Evolutionary conservation across 75 land plant genomes (phyloP).

Genomic region (Chamaecyparis obtusa): DNA sequence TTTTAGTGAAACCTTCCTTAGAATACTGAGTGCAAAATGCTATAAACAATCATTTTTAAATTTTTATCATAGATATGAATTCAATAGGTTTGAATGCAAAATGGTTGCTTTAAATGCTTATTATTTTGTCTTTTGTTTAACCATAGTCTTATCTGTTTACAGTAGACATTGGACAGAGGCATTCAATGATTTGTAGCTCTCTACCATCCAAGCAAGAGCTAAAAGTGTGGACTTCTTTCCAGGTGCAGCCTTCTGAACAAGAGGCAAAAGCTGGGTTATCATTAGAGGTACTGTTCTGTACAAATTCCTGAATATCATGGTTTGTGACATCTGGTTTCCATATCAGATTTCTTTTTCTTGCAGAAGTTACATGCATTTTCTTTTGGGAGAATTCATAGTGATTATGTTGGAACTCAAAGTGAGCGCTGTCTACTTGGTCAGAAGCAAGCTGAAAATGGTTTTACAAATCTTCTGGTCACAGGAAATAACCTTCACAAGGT

Average conservation of each 20-base stretch:
- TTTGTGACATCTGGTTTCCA: not conserved
- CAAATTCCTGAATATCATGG: not conserved
- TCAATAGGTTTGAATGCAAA: not conserved
- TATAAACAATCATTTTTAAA: not conserved
- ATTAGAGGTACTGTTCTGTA: not conserved
- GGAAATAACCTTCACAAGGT: not conserved
- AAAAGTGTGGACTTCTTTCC: not conserved
- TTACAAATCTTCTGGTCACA: not conserved
- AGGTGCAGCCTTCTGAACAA: not conserved
- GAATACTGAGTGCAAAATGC: not conserved
- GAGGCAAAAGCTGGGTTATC: not conserved
- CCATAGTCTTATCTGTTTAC: not conserved
- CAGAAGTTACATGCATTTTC: conserved; percentile 12
- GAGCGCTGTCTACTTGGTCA: not conserved
- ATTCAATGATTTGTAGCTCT: not conserved
- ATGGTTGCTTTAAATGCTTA: not conserved
- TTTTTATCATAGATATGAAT: not conserved
- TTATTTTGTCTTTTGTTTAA: not conserved
- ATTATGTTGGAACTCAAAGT: not conserved
- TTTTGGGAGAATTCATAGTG: not conserved
- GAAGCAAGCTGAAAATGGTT: not conserved
- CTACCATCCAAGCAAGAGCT: not conserved
- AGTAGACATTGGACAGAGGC: not conserved
- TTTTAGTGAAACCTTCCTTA: not conserved
- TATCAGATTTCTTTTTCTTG: not conserved